Base-by-base conservation (phyloP, 106 monocot genomes). In the Dendrobium nobile region DNA sequence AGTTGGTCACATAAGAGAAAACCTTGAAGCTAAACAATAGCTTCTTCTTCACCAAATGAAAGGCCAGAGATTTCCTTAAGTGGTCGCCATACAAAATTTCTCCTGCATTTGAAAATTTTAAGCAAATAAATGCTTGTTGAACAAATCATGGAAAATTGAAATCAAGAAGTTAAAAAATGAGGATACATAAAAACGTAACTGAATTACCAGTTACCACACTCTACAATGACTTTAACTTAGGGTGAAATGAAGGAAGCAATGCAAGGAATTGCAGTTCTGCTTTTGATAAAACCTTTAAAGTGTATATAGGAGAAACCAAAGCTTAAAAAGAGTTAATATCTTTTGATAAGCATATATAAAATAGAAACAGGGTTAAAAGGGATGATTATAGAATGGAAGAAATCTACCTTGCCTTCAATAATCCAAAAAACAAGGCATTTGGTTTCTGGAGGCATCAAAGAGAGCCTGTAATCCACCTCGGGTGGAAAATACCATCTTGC, bases 401-500 rank as follows among this genome's bases (percentile, higher is more conserved):
- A 17, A 7, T 27, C 47, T 41, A 95, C 96, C 90, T 93, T 93
- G 59, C 91, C 96, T 84, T 96, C 96, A 42, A 93, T 90, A 73
- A 96, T 75, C 91, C 93, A 96, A 22, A 96, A 82, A 55, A 93
- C 91, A 2, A 96, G 88, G 65, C 93, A 91, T 85, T 88, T 96
- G 64, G 91, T 85, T 58, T 86, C 88, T 70, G 91, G 90, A 79
- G 86, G 93, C 79, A 96, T 33, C 82, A 96, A 72, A 54, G 86
- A 89, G 58, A 96, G 96, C 87, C 91, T 88, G 87, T 93, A 92
- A 77, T 96, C 96, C 56, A 96, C 91, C 82, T 96, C 93, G 26
- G 93, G 93, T 44, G 93, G 96, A 80, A 91, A 96, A 75, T 96
- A 93, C 96, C 96, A 93, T 82, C 91, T 87, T 73, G 90, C 96